Evolutionary conservation across 73 alveolate species (phyloP).

Genomic region (Paramecium tetraurelia): DNA sequence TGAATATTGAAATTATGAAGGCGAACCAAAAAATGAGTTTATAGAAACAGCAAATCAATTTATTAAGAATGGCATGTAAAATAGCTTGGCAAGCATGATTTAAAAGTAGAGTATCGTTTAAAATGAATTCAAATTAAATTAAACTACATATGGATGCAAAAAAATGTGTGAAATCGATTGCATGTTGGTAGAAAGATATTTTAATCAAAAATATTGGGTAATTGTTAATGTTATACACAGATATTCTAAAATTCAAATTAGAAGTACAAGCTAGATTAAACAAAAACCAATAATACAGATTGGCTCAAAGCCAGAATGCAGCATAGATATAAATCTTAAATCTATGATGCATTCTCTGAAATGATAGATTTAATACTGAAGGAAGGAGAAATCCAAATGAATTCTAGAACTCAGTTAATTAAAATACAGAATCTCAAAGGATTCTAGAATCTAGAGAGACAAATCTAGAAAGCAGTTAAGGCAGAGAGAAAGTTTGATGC

Average conservation of each 20-base stretch:
- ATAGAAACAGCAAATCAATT: neutral
- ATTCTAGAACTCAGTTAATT: neutral
- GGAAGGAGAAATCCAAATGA: constrained; percentile 30
- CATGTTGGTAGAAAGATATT: constrained; percentile 17
- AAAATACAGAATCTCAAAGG: neutral
- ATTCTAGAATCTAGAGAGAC: constrained; percentile 22
- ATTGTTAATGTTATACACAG: neutral
- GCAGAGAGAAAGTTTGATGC: neutral
- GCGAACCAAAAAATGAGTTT: neutral
- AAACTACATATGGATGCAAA: constrained; percentile 30
- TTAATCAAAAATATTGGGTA: constrained; percentile 46
- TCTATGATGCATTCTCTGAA: constrained; percentile 20
- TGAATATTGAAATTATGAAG: neutral
- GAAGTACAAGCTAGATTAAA: neutral
- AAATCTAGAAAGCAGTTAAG: neutral
- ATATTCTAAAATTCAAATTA: constrained; percentile 17
- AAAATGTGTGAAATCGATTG: constrained; percentile 19
- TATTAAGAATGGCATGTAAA: neutral
- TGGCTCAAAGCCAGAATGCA: constrained; percentile 17
- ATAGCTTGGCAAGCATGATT: constrained; percentile 17
- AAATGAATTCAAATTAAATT: neutral
- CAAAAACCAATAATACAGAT: neutral
- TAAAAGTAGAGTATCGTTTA: neutral
- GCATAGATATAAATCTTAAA: neutral
- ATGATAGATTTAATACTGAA: neutral